Evolutionary conservation across 1,139 yeast species (phyloP).

Genomic region (Kluyveromyces sp.): DNA sequence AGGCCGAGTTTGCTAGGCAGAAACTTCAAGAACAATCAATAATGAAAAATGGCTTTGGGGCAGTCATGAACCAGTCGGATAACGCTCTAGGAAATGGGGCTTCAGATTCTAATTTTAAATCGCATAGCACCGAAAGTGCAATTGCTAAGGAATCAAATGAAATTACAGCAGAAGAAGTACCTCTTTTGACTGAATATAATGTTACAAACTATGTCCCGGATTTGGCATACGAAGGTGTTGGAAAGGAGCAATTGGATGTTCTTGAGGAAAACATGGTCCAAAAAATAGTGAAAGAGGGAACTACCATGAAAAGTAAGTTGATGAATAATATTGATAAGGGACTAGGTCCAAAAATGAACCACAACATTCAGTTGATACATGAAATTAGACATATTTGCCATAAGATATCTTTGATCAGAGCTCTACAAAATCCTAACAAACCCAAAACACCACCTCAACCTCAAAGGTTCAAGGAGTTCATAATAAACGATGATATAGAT

Average conservation of each 20-base stretch:
- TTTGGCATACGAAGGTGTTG: constrained; percentile 46
- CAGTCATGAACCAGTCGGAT: constrained; percentile 22
- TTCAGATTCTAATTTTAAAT: background rate
- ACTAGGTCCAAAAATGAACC: constrained; percentile 50
- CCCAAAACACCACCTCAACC: constrained; percentile 17
- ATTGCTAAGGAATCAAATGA: constrained; percentile 23
- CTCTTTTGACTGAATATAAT: constrained; percentile 77
- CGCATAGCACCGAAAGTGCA: constrained; percentile 6
- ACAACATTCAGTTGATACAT: constrained; percentile 73
- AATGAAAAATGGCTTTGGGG: constrained; percentile 30
- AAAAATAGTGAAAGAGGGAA: constrained; percentile 30
- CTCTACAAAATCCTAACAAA: constrained; percentile 61
- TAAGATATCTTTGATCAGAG: constrained; percentile 78
- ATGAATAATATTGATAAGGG: constrained; percentile 45
- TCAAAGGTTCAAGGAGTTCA: constrained; percentile 18
- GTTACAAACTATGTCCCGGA: constrained; percentile 75
- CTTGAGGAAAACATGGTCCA: constrained; percentile 43
- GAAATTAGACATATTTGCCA: constrained; percentile 82
- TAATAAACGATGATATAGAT: constrained; percentile 55
- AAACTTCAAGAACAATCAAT: constrained; percentile 25
- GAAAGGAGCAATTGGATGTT: constrained; percentile 39
- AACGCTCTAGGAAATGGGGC: background rate
- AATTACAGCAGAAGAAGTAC: constrained; percentile 28
- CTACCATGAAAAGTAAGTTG: constrained; percentile 16
- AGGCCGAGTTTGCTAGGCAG: constrained; percentile 21